Evolutionary conservation across 495 filamentous ascomycete species (phyloP).

Genomic region (Xylaria sp.): DNA sequence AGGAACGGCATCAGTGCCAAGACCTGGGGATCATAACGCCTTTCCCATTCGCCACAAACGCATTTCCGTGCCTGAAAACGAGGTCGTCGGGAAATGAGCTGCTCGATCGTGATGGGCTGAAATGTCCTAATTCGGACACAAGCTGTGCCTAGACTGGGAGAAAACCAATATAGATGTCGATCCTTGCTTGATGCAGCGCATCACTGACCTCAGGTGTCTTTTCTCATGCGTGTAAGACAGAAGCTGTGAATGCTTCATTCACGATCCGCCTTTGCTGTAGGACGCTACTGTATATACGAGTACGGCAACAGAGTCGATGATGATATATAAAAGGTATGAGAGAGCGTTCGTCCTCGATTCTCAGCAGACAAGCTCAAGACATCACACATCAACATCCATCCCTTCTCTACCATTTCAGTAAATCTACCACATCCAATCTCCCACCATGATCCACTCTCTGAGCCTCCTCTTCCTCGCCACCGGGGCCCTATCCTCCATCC

Average conservation of each 20-base stretch:
- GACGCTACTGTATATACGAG: neutral
- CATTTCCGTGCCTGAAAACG: neutral
- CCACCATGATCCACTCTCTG: slow-evolving; percentile 3
- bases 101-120: slow-evolving; percentile 2
- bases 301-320: neutral
- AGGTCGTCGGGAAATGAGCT: neutral
- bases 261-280: neutral
- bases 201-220: neutral
- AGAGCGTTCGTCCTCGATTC: neutral
- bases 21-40: neutral
- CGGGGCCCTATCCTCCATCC: slow-evolving; percentile 28
- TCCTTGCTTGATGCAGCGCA: neutral
- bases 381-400: neutral
- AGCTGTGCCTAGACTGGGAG: neutral
- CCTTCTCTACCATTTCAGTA: neutral
- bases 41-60: neutral
- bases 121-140: neutral
- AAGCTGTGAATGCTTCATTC: neutral
- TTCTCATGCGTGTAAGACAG: neutral
- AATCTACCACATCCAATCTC: neutral
- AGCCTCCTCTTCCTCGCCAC: slow-evolving; percentile 26
- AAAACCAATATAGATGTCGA: neutral
- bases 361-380: neutral
- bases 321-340: neutral
- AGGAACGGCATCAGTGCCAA: neutral